These are phyloP conservation scores for Amanita pseudoporphyria DNA, from an alignment of 768 basidiomycete genomes.

Conservation along the genomic window DNA sequence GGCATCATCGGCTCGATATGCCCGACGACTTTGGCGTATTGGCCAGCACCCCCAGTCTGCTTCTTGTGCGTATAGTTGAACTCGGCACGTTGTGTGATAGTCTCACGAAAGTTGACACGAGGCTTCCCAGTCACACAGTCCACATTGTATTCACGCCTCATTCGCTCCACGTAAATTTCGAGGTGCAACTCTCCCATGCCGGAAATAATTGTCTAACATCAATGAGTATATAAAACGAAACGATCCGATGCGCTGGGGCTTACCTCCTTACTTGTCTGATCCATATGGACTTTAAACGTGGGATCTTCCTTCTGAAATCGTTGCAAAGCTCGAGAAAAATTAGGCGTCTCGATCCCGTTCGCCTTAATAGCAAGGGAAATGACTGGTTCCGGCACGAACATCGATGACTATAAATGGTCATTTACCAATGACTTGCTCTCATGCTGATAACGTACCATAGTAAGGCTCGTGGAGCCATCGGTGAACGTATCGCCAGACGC, in stretches of 20 bases:
- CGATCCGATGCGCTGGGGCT: conserved; percentile 2
- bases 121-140: conserved; percentile 93
- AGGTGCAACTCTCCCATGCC: conserved; percentile 99
- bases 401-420: conserved; percentile 63
- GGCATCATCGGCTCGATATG: conserved; percentile 83
- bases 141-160: conserved; percentile 95
- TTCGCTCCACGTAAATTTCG: conserved; percentile 98
- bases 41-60: conserved; percentile 95
- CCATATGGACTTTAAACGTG: conserved; percentile 96
- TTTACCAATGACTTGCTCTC: not conserved
- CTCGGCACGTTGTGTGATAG: conserved; percentile 70
- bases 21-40: conserved; percentile 90
- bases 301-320: conserved; percentile 99
- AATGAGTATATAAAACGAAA: not conserved
- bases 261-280: conserved; percentile 90
- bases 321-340: conserved; percentile 93
- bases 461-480: conserved; percentile 78
- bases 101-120: conserved; percentile 94
- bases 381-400: conserved; percentile 98
- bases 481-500: conserved; percentile 98
- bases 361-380: conserved; percentile 94
- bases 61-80: conserved; percentile 97
- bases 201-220: conserved; percentile 84
- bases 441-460: conserved; percentile 60
- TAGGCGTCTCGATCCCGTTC: conserved; percentile 85